phyloP scores from a whole-genome alignment of 2,329 filamentous ascomycete species.

The Pyricularia sp. region DNA sequence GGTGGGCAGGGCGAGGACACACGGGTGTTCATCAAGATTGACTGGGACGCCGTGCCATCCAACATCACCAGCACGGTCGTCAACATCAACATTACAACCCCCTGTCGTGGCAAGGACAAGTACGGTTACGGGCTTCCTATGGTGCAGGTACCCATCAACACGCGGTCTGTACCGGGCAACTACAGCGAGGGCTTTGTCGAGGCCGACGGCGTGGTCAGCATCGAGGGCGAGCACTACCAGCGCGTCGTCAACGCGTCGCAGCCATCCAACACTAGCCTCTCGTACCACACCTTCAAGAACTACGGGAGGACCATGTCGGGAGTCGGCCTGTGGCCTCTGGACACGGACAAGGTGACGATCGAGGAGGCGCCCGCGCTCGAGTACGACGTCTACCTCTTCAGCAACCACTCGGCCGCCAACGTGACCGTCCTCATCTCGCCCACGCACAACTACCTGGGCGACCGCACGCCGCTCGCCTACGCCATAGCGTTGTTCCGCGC shows the following conservation, averaged over 20 bases:
- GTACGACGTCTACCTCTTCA: slow-evolving; percentile 16
- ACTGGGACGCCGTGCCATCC: slow-evolving; percentile 30
- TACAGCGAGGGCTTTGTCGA: slow-evolving; percentile 50
- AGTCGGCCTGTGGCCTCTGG: slow-evolving; percentile 41
- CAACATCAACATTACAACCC: slow-evolving; percentile 38
- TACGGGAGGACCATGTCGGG: slow-evolving; percentile 47
- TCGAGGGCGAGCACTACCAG: slow-evolving; percentile 40
- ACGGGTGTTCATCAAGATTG: slow-evolving; percentile 40
- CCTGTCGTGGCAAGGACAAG: slow-evolving; percentile 28
- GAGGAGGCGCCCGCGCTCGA: slow-evolving; percentile 40
- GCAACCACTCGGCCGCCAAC: slow-evolving; percentile 20
- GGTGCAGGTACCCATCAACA: slow-evolving; percentile 41
- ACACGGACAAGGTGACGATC: slow-evolving; percentile 33
- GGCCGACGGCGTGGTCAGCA: slow-evolving; percentile 41
- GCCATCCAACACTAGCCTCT: slow-evolving; percentile 17
- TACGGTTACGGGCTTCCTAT: slow-evolving; percentile 27
- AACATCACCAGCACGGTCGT: slow-evolving; percentile 25
- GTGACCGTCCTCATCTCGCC: slow-evolving; percentile 39
- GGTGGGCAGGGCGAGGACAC: slow-evolving; percentile 18
- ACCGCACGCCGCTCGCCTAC: slow-evolving; percentile 38
- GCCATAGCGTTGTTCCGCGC: slow-evolving; percentile 32
- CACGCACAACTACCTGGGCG: slow-evolving; percentile 37
- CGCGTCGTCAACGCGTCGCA: slow-evolving; percentile 19
- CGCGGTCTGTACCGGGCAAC: slow-evolving; percentile 30
- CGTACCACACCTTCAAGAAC: slow-evolving; percentile 37